A percentile compares a stretch with the other conserved stretches of the same genome.
Evolutionary conservation across 176 grass and related monocot species (phyloP).

Genomic region (Calamus simplicifolius): DNA sequence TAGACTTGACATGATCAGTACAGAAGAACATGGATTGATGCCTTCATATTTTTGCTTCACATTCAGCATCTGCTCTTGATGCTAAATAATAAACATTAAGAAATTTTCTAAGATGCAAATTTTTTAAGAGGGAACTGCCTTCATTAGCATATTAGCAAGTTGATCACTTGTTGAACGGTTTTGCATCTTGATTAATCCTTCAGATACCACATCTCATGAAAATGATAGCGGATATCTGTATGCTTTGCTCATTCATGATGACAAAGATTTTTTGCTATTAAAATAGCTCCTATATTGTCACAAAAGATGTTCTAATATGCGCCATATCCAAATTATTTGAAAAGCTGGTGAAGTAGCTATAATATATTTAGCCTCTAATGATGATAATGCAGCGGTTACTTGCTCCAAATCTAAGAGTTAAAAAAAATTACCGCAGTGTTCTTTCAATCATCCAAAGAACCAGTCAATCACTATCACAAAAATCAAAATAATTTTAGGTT

Average conservation of each 20-base stretch:
- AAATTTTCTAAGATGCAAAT: neutral
- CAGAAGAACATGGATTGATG: neutral
- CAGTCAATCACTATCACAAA: too few relatives aligned
- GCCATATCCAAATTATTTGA: neutral
- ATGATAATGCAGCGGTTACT: too few relatives aligned
- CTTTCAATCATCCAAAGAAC: too few relatives aligned
- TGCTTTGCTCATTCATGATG: neutral
- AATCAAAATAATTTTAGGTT: too few relatives aligned
- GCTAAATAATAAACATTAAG: neutral
- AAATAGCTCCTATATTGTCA: neutral
- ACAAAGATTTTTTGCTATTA: neutral
- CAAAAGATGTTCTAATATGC: neutral
- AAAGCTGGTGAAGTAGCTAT: too few relatives aligned
- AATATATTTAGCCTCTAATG: too few relatives aligned
- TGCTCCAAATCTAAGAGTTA: too few relatives aligned
- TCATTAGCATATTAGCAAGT: neutral
- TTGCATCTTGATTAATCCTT: neutral
- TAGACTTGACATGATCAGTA: too few relatives aligned
- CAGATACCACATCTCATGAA: neutral
- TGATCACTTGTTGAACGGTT: neutral
- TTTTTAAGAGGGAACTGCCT: neutral
- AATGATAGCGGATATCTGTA: neutral
- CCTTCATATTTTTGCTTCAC: neutral
- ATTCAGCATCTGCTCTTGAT: neutral
- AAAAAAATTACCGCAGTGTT: too few relatives aligned